Conservation (phyloP, 441 rosid genomes). For the Brassica hybrid region DNA sequence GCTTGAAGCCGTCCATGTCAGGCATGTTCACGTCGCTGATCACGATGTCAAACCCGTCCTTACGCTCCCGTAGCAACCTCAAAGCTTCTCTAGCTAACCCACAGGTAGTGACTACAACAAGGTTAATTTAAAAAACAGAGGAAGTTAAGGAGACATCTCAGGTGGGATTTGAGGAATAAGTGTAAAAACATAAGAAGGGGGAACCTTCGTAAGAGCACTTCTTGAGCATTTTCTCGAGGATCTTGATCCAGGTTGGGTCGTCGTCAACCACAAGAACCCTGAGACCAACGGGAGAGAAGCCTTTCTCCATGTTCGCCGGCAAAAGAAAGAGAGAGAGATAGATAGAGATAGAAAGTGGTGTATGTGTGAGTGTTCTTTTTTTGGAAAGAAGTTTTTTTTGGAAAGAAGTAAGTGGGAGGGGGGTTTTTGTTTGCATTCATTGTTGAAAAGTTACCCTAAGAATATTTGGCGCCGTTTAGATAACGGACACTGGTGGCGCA, state of each 20-base stretch:
- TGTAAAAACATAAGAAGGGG: not conserved
- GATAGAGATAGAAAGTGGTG: constrained; percentile 11
- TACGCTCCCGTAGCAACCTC: constrained; percentile 73
- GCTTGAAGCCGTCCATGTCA: constrained; percentile 85
- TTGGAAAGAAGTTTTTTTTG: constrained; percentile 38
- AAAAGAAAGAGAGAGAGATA: constrained; percentile 11
- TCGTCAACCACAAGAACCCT: constrained; percentile 96
- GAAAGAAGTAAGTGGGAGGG: constrained; percentile 41
- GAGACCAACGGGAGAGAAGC: constrained; percentile 86
- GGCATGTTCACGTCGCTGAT: constrained; percentile 90
- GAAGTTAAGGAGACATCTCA: constrained; percentile 5
- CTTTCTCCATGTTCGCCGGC: constrained; percentile 55
- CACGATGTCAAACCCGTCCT: constrained; percentile 58
- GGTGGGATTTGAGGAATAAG: too few relatives aligned
- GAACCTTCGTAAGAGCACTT: constrained; percentile 91
- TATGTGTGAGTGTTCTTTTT: constrained; percentile 31
- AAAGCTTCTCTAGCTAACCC: constrained; percentile 90
- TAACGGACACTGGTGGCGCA: constrained; percentile 50
- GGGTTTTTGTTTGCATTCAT: constrained; percentile 45
- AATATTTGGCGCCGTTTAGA: constrained; percentile 72
- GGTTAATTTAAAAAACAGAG: constrained; percentile 9
- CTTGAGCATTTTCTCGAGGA: constrained; percentile 96
- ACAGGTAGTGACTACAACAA: constrained; percentile 81
- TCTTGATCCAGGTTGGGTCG: constrained; percentile 90
- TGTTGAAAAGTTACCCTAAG: constrained; percentile 32